Evolutionary conservation across 1,139 yeast genomes (phyloP), one percentile per base, ranked within the genome.

Genomic region (Insectozyma bohioensis): DNA sequence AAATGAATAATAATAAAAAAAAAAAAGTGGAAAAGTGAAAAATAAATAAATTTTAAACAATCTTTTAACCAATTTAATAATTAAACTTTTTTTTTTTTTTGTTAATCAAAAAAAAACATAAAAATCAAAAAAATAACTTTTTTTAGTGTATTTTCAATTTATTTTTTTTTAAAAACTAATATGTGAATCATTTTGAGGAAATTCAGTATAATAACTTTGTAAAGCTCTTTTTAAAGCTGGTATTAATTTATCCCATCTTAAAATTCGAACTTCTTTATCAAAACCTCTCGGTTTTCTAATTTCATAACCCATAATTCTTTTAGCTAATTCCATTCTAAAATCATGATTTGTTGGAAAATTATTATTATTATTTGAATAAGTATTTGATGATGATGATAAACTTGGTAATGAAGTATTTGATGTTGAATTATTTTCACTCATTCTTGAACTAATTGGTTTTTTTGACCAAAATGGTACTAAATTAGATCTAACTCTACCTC

Each of bases 391-490:
- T 14, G 35, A 18, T 20, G 47, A 45, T 14, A 27, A 20, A 9
- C 27, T 23, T 23, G 26, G 14, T 5, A 15, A 12, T 22, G 18
- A 23, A 12, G 28, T 9, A 24, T 31, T 17, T 15, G 27, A 5
- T 14, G 35, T 15, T 19, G 47, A 46, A 28, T 24, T 37, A 7
- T 31, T 42, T 15, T 60, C 66, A 27, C 61, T 58, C 57, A 66
- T 61, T 45, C 78, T 63, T 6, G 81, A 70, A 29, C 74, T 65
- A 29, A 78, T 70, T 19, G 85, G 80, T 43, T 65, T 74, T 50
- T 73, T 75, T 20, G 76, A 70, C 85, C 85, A 79, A 48, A 76
- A 78, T n/a, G 83, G 82, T 28, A 78, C 81, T 53, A 79, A 61
- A 46, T 79, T 79, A 33, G 80, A 74, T 52, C 85, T 62, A 28